A percentile compares a stretch with the other conserved stretches of the same genome.
Evolutionary conservation across 1,284 basidiomycete genomes (phyloP).

Genomic region (Limonomyces culmigenus): DNA sequence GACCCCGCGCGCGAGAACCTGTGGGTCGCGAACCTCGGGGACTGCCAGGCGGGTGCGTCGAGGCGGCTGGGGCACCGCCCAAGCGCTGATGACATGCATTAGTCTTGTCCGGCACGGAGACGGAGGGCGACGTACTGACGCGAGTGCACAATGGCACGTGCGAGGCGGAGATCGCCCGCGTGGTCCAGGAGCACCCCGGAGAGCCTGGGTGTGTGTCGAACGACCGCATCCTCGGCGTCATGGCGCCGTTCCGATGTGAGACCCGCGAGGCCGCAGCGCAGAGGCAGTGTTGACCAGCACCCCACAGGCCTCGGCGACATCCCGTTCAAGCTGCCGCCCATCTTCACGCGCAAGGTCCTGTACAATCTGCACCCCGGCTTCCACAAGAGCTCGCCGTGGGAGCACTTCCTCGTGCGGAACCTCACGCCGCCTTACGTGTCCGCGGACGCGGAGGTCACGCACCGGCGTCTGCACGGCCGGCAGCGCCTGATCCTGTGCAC

Average conservation of each 20-base stretch:
- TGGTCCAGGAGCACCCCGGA: neutral
- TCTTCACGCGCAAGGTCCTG: slow-evolving; percentile 18
- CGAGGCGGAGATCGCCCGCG: no score
- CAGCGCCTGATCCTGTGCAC: slow-evolving; percentile 11
- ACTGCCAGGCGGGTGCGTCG: slow-evolving; percentile 44
- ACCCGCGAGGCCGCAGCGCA: no score
- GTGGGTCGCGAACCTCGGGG: slow-evolving; percentile 58
- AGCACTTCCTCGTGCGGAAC: slow-evolving; percentile 11
- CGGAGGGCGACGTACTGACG: no score
- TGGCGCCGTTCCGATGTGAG: no score
- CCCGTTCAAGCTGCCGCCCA: slow-evolving; percentile 17
- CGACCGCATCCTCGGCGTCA: no score
- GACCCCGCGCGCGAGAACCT: slow-evolving; percentile 47
- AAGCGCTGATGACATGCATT: no score
- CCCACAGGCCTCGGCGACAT: slow-evolving; percentile 21
- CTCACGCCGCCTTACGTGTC: slow-evolving; percentile 17
- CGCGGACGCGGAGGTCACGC: slow-evolving; percentile 9
- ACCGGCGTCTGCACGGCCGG: slow-evolving; percentile 2
- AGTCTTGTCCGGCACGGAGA: no score
- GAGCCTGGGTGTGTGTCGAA: neutral
- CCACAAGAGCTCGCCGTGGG: slow-evolving; percentile 5
- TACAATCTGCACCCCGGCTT: slow-evolving; percentile 12
- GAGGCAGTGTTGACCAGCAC: no score
- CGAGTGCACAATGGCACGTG: no score
- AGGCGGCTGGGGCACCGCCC: no score